Conservation (phyloP, 352 stramenopile genomes). For the Phytopythium montanum region DNA sequence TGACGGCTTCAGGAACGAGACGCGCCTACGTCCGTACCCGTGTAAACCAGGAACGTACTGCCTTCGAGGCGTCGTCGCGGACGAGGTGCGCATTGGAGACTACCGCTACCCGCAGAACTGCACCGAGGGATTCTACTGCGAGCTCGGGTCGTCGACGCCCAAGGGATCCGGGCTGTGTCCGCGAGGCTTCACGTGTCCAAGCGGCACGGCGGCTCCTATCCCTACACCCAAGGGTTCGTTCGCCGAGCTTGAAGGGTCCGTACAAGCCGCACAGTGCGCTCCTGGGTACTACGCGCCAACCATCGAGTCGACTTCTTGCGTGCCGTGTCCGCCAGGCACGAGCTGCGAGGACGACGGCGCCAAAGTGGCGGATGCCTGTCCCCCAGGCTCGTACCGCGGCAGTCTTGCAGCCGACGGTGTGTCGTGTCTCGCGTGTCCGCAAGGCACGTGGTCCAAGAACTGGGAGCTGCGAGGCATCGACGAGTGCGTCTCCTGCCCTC, state of each 20-base stretch:
- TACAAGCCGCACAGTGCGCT: slow-evolving; percentile 89
- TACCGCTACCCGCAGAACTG: slow-evolving; percentile 93
- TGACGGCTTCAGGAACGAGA: slow-evolving; percentile 96
- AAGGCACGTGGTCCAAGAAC: slow-evolving; percentile 98
- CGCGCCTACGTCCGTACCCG: slow-evolving; percentile 92
- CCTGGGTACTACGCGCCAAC: slow-evolving; percentile 96
- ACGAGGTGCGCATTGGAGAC: slow-evolving; percentile 85
- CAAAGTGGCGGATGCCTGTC: slow-evolving; percentile 86
- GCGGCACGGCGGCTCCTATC: slow-evolving; percentile 91
- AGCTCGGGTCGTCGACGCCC: slow-evolving; percentile 88
- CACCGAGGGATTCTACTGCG: slow-evolving; percentile 94
- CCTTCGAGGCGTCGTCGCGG: slow-evolving; percentile 89
- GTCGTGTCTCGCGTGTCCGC: slow-evolving; percentile 88
- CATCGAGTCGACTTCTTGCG: slow-evolving; percentile 92
- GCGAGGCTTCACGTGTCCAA: slow-evolving; percentile 92
- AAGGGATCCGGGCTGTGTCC: slow-evolving; percentile 94
- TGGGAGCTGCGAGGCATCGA: slow-evolving; percentile 94
- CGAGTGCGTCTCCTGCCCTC: slow-evolving; percentile 91
- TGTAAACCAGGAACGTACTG: slow-evolving; percentile 96
- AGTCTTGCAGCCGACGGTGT: slow-evolving; percentile 84
- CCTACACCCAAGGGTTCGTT: slow-evolving; percentile 91
- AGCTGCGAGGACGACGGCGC: slow-evolving; percentile 90
- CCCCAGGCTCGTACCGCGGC: slow-evolving; percentile 91
- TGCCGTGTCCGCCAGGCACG: slow-evolving; percentile 91
- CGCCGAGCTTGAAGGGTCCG: slow-evolving; percentile 88